Base-by-base conservation (phyloP, 2,329 filamentous ascomycete species). In the Neofusicoccum parvum region DNA sequence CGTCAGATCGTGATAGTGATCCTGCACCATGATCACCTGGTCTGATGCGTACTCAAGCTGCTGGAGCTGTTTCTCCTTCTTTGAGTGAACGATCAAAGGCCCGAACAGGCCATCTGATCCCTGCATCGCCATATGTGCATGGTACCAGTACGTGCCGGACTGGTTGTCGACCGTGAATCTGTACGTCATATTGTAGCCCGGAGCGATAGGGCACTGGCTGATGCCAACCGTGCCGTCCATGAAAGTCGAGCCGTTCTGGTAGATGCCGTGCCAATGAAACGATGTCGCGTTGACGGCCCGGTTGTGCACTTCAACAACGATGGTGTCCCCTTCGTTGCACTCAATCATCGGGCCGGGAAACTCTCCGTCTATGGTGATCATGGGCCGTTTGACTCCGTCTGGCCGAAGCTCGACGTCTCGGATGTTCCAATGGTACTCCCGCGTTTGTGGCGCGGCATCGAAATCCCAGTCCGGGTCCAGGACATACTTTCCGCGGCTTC, bases 141-240 rank as follows among this genome's bases (percentile, higher is more conserved):
- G 90, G 70, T 93, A 94, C 91, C 90, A 93, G 76, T 92, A 93
- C 0, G 90, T 91, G 32, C 90, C 91, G 0, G 88, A 58, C 32
- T 68, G 66, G 83, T 43, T 78, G 15, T 53, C 34, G 7, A 62
- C 86, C 3, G 83, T 88, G 72, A 92, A 91, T 73, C 90, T 85
- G 75, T 92, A 93, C 2, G 85, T 88, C 71, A 92, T 88, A 12
- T 80, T 84, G 15, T 79, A 77, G 3, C 90, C 90, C 0, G 90
- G 84, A 0, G 82, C 79, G 64, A 93, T 89, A 1, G 83, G 75
- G 69, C 89, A 92, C 73, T 93, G 91, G 0, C 88, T 86, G 34
- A 90, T 86, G 46, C 85, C 83, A 0, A 79, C 78, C 0, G 88
- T 86, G 0, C 91, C 90, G 75, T 93, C 90, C 90, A 93, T 92